A percentile compares a stretch with the other conserved stretches of the same genome.
phyloP scores from a whole-genome alignment of 78 protist genomes.

The Monosiga brevicollis region DNA sequence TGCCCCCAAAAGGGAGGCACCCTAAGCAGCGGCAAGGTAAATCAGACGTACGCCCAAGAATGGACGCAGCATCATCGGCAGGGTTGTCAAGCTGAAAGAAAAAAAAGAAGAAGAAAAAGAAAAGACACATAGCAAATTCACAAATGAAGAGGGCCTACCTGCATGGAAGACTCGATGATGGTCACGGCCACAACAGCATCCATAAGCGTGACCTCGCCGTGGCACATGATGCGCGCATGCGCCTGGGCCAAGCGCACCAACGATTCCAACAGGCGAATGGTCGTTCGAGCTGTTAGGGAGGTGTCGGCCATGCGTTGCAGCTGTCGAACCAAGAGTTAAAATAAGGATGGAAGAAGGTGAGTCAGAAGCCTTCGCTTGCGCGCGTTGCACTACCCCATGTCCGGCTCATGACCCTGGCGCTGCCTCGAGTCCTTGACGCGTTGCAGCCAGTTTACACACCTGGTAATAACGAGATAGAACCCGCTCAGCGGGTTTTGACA shows the following conservation, averaged over 20 bases:
- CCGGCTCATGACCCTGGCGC: too few species aligned
- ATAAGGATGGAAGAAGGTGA: too few species aligned
- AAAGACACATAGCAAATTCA: too few species aligned
- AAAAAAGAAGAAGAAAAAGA: too few species aligned
- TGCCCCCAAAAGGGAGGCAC: not conserved
- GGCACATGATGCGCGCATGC: conserved; percentile 71
- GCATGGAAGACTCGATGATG: conserved; percentile 57
- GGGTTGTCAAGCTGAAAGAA: not conserved
- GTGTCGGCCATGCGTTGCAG: conserved; percentile 47
- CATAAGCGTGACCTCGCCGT: conserved; percentile 22
- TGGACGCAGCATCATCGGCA: not conserved
- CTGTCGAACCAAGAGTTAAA: conserved; percentile 48
- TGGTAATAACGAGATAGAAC: conserved; percentile 50
- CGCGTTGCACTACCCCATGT: too few species aligned
- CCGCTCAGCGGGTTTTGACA: not conserved
- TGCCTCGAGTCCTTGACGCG: too few species aligned
- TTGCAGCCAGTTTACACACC: too few species aligned
- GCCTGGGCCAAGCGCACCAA: conserved; percentile 56
- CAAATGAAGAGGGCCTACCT: not conserved
- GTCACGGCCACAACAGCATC: conserved; percentile 72
- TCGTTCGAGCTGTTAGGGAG: conserved; percentile 72
- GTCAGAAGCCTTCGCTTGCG: too few species aligned
- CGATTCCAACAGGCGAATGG: conserved; percentile 86
- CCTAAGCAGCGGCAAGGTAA: not conserved
- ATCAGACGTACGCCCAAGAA: conserved; percentile 1